Evolutionary conservation across 306 rosid species (phyloP).

Genomic region (Cercis canadensis): DNA sequence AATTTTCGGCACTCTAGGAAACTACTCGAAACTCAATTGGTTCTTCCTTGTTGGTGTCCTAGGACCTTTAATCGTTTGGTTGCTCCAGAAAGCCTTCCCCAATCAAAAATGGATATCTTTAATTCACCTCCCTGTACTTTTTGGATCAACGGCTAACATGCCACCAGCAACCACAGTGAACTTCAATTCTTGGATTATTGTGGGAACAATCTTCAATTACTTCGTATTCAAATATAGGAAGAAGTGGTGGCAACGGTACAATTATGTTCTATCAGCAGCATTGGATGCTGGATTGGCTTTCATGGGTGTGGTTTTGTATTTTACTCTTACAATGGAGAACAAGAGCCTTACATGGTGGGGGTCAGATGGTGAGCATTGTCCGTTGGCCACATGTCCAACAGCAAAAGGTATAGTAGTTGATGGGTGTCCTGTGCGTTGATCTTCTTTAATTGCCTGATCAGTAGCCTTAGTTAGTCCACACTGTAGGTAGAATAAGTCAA

Average conservation of each 20-base stretch:
- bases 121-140: slow-evolving; percentile 75
- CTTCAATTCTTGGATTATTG: slow-evolving; percentile 69
- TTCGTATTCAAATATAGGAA: slow-evolving; percentile 57
- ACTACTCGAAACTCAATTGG: slow-evolving; percentile 62
- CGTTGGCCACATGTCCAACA: slow-evolving; percentile 61
- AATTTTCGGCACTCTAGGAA: slow-evolving; percentile 69
- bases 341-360: slow-evolving; percentile 62
- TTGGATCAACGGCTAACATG: slow-evolving; percentile 71
- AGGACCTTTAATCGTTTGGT: slow-evolving; percentile 66
- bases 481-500: no score
- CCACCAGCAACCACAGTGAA: slow-evolving; percentile 74
- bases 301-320: slow-evolving; percentile 60
- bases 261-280: slow-evolving; percentile 73
- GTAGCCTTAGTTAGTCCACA: no score
- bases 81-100: slow-evolving; percentile 54
- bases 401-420: slow-evolving; percentile 54
- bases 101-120: slow-evolving; percentile 60
- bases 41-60: slow-evolving; percentile 66
- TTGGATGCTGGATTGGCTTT: slow-evolving; percentile 80
- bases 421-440: slow-evolving; percentile 59
- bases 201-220: slow-evolving; percentile 61
- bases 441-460: no score
- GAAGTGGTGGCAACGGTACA: slow-evolving; percentile 79
- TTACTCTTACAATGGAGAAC: slow-evolving; percentile 39
- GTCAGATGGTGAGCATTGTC: slow-evolving; percentile 55